Conservation (phyloP, 192 early-diverging fungal species). For the Chytriomyces sp. region DNA sequence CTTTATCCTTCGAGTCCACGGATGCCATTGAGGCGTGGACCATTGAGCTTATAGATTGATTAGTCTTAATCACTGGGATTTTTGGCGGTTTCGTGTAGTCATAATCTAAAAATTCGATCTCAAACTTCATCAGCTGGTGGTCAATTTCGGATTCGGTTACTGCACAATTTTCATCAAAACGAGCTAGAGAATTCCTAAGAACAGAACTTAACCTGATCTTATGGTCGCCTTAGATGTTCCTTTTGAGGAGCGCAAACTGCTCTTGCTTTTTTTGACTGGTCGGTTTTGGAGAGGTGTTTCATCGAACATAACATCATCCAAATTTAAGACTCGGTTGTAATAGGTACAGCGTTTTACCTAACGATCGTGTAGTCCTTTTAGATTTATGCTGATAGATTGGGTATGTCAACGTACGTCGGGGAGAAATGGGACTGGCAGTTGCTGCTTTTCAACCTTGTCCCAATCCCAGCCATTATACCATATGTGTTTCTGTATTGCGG, state of each 20-base stretch:
- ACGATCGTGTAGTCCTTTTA: neutral
- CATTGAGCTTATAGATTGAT: no score
- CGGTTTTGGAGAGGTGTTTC: conserved; percentile 57
- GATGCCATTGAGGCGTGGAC: no score
- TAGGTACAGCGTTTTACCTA: conserved; percentile 45
- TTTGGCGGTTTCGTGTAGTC: conserved; percentile 15
- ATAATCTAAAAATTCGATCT: conserved; percentile 17
- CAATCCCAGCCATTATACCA: conserved; percentile 48
- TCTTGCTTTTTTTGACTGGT: conserved; percentile 21
- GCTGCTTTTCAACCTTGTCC: conserved; percentile 45
- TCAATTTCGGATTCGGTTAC: conserved; percentile 20
- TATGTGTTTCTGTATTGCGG: conserved; percentile 44
- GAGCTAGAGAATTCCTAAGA: neutral
- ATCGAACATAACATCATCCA: conserved; percentile 96
- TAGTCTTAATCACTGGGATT: no score
- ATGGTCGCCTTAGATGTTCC: conserved; percentile 21
- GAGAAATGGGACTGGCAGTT: conserved; percentile 47
- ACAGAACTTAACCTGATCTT: neutral
- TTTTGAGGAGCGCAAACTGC: conserved; percentile 10
- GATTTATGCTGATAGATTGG: neutral
- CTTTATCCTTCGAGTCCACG: no score
- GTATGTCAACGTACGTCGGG: conserved; percentile 46
- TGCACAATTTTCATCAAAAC: neutral
- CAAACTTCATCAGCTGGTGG: conserved; percentile 10
- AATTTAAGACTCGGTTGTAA: conserved; percentile 78